Conservation (phyloP, 305 asterid species). For the Lippia alba region DNA sequence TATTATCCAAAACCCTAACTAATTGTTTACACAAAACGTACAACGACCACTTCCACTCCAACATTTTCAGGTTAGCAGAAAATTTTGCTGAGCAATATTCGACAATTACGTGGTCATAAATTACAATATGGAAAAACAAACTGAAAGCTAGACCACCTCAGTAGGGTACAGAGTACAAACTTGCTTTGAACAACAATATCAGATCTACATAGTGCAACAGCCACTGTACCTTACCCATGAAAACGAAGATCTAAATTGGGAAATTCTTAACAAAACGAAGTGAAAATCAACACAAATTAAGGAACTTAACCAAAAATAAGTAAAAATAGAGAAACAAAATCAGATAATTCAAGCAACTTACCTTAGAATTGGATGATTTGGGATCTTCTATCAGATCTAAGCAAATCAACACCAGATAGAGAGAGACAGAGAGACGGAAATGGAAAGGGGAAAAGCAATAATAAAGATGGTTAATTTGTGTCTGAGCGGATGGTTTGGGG, state of each 20-base stretch:
- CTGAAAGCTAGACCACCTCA: constrained; percentile 13
- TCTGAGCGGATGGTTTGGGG: constrained; percentile 22
- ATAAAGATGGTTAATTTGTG: constrained; percentile 25
- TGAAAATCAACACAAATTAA: constrained; percentile 7
- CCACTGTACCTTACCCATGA: constrained; percentile 1
- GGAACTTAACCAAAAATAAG: not conserved
- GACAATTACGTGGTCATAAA: no score
- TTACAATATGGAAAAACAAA: no score
- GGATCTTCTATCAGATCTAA: constrained; percentile 40
- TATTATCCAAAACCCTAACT: not conserved
- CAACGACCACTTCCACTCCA: not conserved
- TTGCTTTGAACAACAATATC: not conserved
- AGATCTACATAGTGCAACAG: constrained; percentile 18
- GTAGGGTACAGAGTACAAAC: not conserved
- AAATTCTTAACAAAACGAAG: not conserved
- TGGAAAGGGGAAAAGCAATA: constrained; percentile 33
- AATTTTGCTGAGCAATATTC: not conserved
- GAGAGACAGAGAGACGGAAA: constrained; percentile 28
- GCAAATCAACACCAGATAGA: constrained; percentile 28
- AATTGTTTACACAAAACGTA: not conserved
- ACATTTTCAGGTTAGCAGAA: not conserved
- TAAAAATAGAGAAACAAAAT: not conserved
- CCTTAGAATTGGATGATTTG: constrained; percentile 35
- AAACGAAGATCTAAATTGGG: not conserved
- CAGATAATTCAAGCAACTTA: constrained; percentile 26